Evolutionary conservation across 306 rosid genomes (phyloP).

Genomic region (Casuarina cunninghamiana): DNA sequence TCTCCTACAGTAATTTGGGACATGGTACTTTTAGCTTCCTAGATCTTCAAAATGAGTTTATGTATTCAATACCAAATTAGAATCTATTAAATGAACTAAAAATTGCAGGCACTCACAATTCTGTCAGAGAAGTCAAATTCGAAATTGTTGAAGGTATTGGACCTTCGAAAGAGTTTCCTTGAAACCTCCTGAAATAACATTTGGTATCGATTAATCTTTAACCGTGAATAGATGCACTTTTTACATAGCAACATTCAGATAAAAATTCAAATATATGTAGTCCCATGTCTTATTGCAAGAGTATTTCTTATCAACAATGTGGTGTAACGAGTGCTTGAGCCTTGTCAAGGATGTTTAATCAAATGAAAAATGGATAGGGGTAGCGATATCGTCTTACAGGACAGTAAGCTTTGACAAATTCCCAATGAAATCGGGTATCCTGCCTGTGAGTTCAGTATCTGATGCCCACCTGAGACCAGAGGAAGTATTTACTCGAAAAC

Average conservation of each 20-base stretch:
- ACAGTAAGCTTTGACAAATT: slow-evolving; percentile 52
- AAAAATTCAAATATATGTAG: not conserved
- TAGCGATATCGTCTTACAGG: slow-evolving; percentile 54
- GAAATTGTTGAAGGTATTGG: slow-evolving; percentile 67
- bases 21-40: not conserved
- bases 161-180: slow-evolving; percentile 80
- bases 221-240: slow-evolving; percentile 2
- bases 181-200: slow-evolving; percentile 58
- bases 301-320: not conserved
- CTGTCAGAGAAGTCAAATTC: slow-evolving; percentile 60
- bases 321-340: not conserved
- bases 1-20: slow-evolving; percentile 42
- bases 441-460: slow-evolving; percentile 56
- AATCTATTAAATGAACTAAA: not conserved
- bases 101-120: slow-evolving; percentile 55
- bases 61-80: not conserved
- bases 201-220: slow-evolving; percentile 5
- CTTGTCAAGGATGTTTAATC: not conserved
- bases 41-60: too few species aligned
- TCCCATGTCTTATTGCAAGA: not conserved
- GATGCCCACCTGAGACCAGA: slow-evolving; percentile 68
- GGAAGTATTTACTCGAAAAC: not conserved
- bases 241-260: not conserved
- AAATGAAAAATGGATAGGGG: not conserved
- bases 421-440: slow-evolving; percentile 77